Evolutionary conservation across 2,329 filamentous ascomycete species (phyloP).

Genomic region (Fusarium domesticum): DNA sequence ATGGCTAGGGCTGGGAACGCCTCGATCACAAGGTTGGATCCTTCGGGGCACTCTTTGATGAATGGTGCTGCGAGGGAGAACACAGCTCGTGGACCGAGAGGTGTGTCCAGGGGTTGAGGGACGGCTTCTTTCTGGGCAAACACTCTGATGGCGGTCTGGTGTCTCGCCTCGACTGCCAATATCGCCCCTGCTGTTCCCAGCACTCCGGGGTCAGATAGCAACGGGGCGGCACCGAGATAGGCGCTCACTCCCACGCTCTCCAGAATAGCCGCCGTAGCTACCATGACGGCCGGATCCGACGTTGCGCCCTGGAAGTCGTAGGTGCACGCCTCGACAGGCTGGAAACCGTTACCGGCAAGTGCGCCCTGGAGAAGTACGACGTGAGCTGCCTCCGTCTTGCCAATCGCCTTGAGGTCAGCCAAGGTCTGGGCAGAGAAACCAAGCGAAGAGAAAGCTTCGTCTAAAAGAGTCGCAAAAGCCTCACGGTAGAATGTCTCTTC

Average conservation of each 20-base stretch:
- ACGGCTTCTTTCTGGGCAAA: conserved; percentile 56
- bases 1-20: conserved; percentile 59
- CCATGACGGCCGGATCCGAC: conserved; percentile 63
- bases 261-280: conserved; percentile 65
- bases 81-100: conserved; percentile 65
- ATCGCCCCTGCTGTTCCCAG: conserved; percentile 67
- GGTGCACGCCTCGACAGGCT: conserved; percentile 65
- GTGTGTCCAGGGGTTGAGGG: conserved; percentile 67
- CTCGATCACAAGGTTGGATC: conserved; percentile 57
- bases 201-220: conserved; percentile 57
- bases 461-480: conserved; percentile 65
- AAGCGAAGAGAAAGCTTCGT: conserved; percentile 59
- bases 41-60: conserved; percentile 66
- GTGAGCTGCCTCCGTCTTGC: conserved; percentile 56
- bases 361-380: conserved; percentile 41
- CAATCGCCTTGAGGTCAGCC: conserved; percentile 58
- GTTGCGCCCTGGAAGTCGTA: conserved; percentile 75
- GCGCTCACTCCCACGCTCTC: conserved; percentile 74
- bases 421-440: conserved; percentile 32
- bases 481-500: conserved; percentile 70
- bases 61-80: conserved; percentile 73
- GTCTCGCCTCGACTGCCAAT: conserved; percentile 69
- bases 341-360: conserved; percentile 54
- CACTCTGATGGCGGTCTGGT: conserved; percentile 69
- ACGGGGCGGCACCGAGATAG: conserved; percentile 67